Evolutionary conservation across 1,139 yeast species (phyloP).

Genomic region (Chernovozyma sophiae-reginae): DNA sequence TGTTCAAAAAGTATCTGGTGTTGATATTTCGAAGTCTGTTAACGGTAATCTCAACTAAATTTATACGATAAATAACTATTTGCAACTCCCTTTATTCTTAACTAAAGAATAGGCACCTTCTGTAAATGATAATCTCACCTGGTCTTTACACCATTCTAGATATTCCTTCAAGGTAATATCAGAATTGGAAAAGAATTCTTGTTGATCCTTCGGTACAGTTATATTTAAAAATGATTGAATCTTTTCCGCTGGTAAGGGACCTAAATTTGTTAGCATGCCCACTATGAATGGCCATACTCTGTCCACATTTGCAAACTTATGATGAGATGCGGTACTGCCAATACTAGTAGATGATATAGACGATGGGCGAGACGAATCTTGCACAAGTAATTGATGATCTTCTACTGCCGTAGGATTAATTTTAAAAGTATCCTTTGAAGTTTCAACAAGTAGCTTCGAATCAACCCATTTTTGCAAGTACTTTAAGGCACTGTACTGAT

Average conservation of each 20-base stretch:
- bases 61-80: neutral
- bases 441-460: constrained; percentile 40
- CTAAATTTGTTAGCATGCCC: constrained; percentile 55
- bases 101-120: too few relatives aligned
- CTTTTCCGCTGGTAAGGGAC: constrained; percentile 42
- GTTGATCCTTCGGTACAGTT: constrained; percentile 48
- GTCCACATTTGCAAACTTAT: constrained; percentile 4
- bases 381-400: neutral
- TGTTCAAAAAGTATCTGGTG: constrained; percentile 65
- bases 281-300: constrained; percentile 38
- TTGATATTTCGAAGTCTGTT: constrained; percentile 41
- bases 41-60: constrained; percentile 13
- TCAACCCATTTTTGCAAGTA: constrained; percentile 56
- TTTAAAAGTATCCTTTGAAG: constrained; percentile 24
- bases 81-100: too few relatives aligned
- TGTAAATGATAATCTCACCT: constrained; percentile 1
- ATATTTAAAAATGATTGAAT: constrained; percentile 52
- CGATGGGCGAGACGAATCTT: neutral
- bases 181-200: constrained; percentile 4
- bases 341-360: neutral
- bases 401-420: neutral
- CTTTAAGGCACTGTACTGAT: constrained; percentile 31
- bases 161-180: constrained; percentile 1
- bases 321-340: neutral
- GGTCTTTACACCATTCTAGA: constrained; percentile 6